Evolutionary conservation across 345 rosid genomes (phyloP).

Genomic region (Rhizophora mangle): DNA sequence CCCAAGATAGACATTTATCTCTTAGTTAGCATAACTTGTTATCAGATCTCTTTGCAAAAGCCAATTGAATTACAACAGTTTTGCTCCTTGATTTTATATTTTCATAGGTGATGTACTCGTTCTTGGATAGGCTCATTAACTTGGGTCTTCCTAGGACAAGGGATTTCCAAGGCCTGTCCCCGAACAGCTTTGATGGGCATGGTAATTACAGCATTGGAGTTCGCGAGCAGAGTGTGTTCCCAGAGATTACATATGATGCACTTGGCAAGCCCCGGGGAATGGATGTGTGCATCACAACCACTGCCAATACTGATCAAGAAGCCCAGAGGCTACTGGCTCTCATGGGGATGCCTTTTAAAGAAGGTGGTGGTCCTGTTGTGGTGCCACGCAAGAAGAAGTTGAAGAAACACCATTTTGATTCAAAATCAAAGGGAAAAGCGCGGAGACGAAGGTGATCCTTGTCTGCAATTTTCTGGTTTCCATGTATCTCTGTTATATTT

Average conservation of each 20-base stretch:
- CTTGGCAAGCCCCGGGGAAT: slow-evolving; percentile 76
- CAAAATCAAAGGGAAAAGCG: slow-evolving; percentile 54
- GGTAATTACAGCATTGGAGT: slow-evolving; percentile 89
- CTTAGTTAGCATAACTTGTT: no score
- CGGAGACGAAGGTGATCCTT: slow-evolving; percentile 38
- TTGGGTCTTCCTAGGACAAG: slow-evolving; percentile 82
- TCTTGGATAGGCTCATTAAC: slow-evolving; percentile 86
- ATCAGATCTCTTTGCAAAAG: not conserved
- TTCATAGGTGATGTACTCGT: slow-evolving; percentile 78
- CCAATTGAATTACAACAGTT: not conserved
- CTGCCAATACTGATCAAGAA: slow-evolving; percentile 79
- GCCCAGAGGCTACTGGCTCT: slow-evolving; percentile 70
- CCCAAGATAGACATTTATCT: no score
- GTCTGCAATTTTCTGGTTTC: slow-evolving; percentile 1
- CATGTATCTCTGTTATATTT: not conserved
- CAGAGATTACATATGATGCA: slow-evolving; percentile 63
- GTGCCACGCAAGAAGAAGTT: slow-evolving; percentile 68
- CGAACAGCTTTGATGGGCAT: slow-evolving; percentile 88
- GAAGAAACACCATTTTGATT: slow-evolving; percentile 70
- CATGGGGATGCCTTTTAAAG: slow-evolving; percentile 97
- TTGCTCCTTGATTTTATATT: slow-evolving; percentile 6
- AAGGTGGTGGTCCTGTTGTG: slow-evolving; percentile 30
- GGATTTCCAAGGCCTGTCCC: slow-evolving; percentile 83
- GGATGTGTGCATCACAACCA: slow-evolving; percentile 85
- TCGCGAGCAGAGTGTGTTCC: slow-evolving; percentile 65